phyloP scores from a whole-genome alignment of 257 asterid species.

The Solanum acaule region DNA sequence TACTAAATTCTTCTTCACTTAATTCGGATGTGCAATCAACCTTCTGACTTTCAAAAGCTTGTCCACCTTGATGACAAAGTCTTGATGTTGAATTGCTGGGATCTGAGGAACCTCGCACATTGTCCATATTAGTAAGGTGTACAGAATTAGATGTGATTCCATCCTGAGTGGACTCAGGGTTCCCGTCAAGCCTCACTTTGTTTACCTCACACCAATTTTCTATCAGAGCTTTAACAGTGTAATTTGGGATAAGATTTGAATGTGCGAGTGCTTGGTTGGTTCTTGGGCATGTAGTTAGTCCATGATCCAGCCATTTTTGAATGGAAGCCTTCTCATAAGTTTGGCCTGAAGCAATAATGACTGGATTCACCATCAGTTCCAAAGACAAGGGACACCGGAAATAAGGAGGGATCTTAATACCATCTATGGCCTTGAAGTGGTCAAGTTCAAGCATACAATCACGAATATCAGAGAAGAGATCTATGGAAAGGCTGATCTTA shows the following conservation, averaged over 20 bases:
- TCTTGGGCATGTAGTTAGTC: constrained; percentile 64
- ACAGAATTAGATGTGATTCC: constrained; percentile 10
- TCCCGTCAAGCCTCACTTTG: constrained; percentile 21
- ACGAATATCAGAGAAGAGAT: constrained; percentile 50
- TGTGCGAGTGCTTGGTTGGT: constrained; percentile 50
- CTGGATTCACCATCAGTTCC: constrained; percentile 84
- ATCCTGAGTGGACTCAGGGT: constrained; percentile 6
- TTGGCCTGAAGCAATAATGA: constrained; percentile 89
- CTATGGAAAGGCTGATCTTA: constrained; percentile 24
- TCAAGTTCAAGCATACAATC: constrained; percentile 37
- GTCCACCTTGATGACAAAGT: constrained; percentile 19
- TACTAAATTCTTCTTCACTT: constrained; percentile 21
- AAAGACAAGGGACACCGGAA: constrained; percentile 77
- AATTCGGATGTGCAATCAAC: constrained; percentile 7
- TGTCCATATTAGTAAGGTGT: constrained; percentile 9
- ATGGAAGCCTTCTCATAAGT: constrained; percentile 73
- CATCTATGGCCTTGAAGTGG: constrained; percentile 30
- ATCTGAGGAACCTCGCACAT: constrained; percentile 14
- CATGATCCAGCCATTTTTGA: constrained; percentile 80
- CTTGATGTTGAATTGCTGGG: constrained; percentile 20
- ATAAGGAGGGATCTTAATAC: constrained; percentile 52
- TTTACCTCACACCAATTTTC: constrained; percentile 64
- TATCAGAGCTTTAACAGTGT: constrained; percentile 70
- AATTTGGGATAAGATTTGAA: constrained; percentile 56
- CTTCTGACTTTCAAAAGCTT: constrained; percentile 18